Evolutionary conservation across 2,329 filamentous ascomycete genomes (phyloP).

Genomic region (Pezicula radicicola): DNA sequence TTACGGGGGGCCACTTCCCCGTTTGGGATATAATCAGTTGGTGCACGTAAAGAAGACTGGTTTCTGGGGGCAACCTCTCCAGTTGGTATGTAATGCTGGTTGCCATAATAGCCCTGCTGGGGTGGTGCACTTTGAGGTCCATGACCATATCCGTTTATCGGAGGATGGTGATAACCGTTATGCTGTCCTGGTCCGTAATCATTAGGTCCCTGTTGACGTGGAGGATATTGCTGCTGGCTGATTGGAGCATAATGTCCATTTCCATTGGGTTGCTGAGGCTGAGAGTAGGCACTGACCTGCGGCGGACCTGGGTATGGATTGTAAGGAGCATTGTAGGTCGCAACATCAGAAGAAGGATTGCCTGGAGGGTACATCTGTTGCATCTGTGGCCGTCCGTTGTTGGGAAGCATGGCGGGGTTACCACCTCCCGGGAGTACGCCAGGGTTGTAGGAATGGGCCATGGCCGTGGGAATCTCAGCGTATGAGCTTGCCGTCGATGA

Average conservation of each 20-base stretch:
- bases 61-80: conserved; percentile 1
- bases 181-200: too few relatives aligned
- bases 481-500: conserved; percentile 79
- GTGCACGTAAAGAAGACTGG: not conserved
- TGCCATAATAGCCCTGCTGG: conserved; percentile 33
- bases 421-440: conserved; percentile 13
- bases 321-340: conserved; percentile 11
- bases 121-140: conserved; percentile 12
- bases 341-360: conserved; percentile 8
- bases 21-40: not conserved
- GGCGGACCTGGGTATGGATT: conserved; percentile 23
- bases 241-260: too few relatives aligned
- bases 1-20: not conserved
- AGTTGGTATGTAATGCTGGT: conserved; percentile 1
- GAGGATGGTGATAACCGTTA: too few relatives aligned
- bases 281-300: conserved; percentile 20
- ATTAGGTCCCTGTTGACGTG: too few relatives aligned
- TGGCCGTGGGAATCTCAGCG: conserved; percentile 44
- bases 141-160: not conserved
- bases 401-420: conserved; percentile 4
- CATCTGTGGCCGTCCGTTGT: not conserved
- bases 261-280: conserved; percentile 5
- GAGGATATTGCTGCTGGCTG: too few relatives aligned
- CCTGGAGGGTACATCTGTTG: conserved; percentile 11
- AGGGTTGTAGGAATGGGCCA: conserved; percentile 24